Base-by-base conservation (phyloP, 768 basidiomycete species). In the Suillus plorans region DNA sequence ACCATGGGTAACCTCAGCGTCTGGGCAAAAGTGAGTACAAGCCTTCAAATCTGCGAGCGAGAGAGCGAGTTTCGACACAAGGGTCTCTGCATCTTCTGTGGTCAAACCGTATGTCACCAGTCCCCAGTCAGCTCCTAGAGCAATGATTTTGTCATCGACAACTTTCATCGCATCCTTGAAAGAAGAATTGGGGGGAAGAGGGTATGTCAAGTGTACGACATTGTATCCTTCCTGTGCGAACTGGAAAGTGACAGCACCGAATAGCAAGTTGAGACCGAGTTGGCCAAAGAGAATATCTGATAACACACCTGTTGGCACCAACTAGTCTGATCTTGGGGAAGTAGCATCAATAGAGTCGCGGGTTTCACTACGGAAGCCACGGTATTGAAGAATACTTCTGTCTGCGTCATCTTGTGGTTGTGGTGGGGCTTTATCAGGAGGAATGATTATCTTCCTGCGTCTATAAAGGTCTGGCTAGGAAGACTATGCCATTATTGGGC, bases 161-260 rank as follows among this genome's bases (percentile, higher is more conserved):
- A 70, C 68, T 18, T 67, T 64, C 50, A 75, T 59, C 28, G 60
- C 53, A 14, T 71, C 68, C 13, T 50, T 28, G 36, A 77, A 67
- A n/a, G 67, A 62, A 16, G 50, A 60, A 31, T 63, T 18, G 22
- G 60, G 52, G 28, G 69, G 58, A 14, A 62, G 56, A 36, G 77
- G 73, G 39, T 75, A 77, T 2, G 66, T 41, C 12, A 80, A 61
- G 39, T 76, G 77, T 12, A 75, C 61, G 20, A 79, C 73, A n/a
- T 73, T 67, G 65, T 81, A 80, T 34, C 80, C 80, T 66, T 81
- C 81, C 63, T 79, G 76, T 39, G 79, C 67, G 65, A 77, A 74
- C 76, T 80, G 61, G n/a, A 41, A 13, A 18, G 34, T 60, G 53
- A n/a, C 42, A 6, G 37, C 10, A 25, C 14, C 22, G 22, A 37